Base-by-base conservation (phyloP, 2,329 filamentous ascomycete genomes). In the Apiospora marii region DNA sequence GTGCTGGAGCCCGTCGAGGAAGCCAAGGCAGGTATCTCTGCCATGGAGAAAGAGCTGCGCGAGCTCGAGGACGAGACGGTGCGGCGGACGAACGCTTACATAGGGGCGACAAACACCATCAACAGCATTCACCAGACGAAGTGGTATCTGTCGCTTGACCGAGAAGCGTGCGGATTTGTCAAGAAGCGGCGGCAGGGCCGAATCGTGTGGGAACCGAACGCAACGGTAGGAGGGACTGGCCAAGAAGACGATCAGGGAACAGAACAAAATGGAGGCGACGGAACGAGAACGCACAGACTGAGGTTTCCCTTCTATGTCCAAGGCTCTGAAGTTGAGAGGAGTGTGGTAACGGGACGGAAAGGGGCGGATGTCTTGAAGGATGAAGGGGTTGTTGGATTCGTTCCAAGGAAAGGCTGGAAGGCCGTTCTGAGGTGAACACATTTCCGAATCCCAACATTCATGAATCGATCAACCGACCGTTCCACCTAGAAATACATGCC, bases 81-180 rank as follows among this genome's bases (percentile, higher is more conserved):
- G 34, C 87, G 89, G 10, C 79, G 79, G 2, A 89, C 87, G 7
- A 94, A 94, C 76, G 90, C 92, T 5, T 94, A 94, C 76, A 82
- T 87, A 0, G 92, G 92, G 6, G 90, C 92, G 0, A 84, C 77
- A 1, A 94, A 94, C 76, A 88, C 85, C 3, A 91, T 94, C 53
- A 89, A 88, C 7, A 93, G 91, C 49, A 83, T 93, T 4, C 88
- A 93, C 76, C 91, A 93, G 79, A 86, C 92, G 6, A 84, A 85
- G 58, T 94, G 91, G 92, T 92, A 89, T 73, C 77, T 93, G 24
- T 88, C 88, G 14, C 83, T 94, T 1, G 92, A 94, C 77, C 84
- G 89, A 16, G 79, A 78, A 37, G 87, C 85, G 5, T 90, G 87
- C 69, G 91, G 91, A 5, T 92, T 93, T 71, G 79, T 80, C 22